Percentiles rank a stretch among this genome's conserved stretches.
These are phyloP conservation scores for Aristolochia californica DNA, from an alignment of 164 flowering plant species.

Conservation along the genomic window DNA sequence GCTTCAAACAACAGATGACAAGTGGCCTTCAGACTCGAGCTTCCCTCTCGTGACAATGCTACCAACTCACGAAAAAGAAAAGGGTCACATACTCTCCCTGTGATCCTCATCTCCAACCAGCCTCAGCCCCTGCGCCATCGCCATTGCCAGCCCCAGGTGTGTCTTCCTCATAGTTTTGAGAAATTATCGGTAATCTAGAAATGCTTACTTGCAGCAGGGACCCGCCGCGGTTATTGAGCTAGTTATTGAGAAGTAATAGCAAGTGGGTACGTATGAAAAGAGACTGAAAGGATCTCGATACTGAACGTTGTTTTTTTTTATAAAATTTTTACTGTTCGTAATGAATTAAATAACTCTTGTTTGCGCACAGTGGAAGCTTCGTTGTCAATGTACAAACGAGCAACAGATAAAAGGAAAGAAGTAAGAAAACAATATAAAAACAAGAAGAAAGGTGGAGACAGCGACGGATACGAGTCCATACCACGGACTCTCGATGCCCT, in stretches of 20 bases:
- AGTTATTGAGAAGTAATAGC: too few relatives aligned
- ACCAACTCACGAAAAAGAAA: neutral
- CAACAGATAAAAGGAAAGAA: too few relatives aligned
- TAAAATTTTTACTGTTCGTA: too few relatives aligned
- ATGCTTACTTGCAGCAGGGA: too few relatives aligned
- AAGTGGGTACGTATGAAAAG: too few relatives aligned
- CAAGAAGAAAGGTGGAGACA: neutral
- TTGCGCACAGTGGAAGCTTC: neutral
- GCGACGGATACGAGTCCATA: neutral
- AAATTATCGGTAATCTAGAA: too few relatives aligned
- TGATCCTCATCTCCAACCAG: conserved; percentile 1
- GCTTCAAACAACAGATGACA: neutral
- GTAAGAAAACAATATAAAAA: neutral
- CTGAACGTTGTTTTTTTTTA: too few relatives aligned
- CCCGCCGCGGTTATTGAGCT: too few relatives aligned
- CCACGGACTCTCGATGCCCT: neutral
- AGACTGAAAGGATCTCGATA: too few relatives aligned
- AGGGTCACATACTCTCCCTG: neutral
- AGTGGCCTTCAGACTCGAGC: neutral
- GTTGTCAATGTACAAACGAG: neutral
- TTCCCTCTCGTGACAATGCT: neutral
- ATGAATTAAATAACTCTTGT: neutral
- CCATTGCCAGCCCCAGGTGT: neutral
- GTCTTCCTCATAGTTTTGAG: too few relatives aligned
- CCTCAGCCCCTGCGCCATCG: neutral